These are phyloP conservation scores for Pogostemon cablin DNA, from an alignment of 257 asterid genomes.

Conservation along the genomic window DNA sequence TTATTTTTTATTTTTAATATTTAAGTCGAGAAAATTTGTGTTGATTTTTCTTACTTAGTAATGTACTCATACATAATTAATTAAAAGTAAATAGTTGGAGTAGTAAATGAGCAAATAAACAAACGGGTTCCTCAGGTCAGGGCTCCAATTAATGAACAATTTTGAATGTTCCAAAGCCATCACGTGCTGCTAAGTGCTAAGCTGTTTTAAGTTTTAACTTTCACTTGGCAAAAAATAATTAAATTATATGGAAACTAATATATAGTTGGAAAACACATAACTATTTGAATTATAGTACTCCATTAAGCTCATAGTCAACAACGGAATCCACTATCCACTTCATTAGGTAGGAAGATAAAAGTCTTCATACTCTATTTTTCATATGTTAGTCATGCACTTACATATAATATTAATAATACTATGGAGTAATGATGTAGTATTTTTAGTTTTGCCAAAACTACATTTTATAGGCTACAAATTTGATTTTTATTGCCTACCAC, in stretches of 20 bases:
- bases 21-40: neutral
- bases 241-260: neutral
- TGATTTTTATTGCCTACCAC: too few species aligned
- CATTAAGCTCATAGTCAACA: neutral
- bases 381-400: too few species aligned
- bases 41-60: neutral
- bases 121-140: neutral
- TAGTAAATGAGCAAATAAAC: neutral
- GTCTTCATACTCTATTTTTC: neutral
- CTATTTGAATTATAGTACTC: too few species aligned
- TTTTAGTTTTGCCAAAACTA: too few species aligned
- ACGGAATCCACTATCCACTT: neutral
- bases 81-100: neutral
- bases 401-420: too few species aligned
- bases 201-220: constrained; percentile 3
- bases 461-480: too few species aligned
- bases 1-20: neutral
- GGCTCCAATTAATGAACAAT: neutral
- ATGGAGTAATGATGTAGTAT: too few species aligned
- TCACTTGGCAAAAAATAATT: constrained; percentile 4
- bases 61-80: too few species aligned
- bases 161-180: neutral
- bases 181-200: constrained; percentile 29
- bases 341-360: neutral
- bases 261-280: neutral